phyloP scores from a whole-genome alignment of 2,329 filamentous ascomycete genomes.

The Fusarium paranaense region DNA sequence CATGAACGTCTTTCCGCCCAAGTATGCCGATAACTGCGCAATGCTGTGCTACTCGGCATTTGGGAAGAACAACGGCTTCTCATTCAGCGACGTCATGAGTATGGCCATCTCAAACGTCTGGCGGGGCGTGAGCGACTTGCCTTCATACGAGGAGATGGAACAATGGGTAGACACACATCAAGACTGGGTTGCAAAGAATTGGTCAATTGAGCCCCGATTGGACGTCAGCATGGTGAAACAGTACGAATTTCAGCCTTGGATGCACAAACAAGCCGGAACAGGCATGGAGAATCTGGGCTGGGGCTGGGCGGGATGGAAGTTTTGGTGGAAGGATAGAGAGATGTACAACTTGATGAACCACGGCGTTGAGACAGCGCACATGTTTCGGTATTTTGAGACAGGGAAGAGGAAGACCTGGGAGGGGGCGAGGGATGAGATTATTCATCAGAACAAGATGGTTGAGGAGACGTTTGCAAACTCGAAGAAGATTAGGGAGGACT shows the following conservation, averaged over 20 bases:
- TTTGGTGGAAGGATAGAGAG: constrained; percentile 52
- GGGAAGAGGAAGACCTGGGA: constrained; percentile 54
- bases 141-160: constrained; percentile 1
- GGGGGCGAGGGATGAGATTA: constrained; percentile 48
- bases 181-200: constrained; percentile 18
- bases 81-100: constrained; percentile 32
- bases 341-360: constrained; percentile 53
- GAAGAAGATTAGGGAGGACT: constrained; percentile 13
- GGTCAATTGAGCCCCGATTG: constrained; percentile 1
- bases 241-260: constrained; percentile 50
- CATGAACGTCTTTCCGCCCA: constrained; percentile 25
- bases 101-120: constrained; percentile 27
- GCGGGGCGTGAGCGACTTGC: constrained; percentile 14
- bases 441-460: constrained; percentile 19
- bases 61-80: constrained; percentile 28
- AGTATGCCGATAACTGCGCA: constrained; percentile 17
- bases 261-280: constrained; percentile 55
- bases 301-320: constrained; percentile 55
- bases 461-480: constrained; percentile 2
- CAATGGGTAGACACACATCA: constrained; percentile 24
- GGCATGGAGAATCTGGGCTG: constrained; percentile 56
- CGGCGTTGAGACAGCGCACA: constrained; percentile 55
- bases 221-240: constrained; percentile 42
- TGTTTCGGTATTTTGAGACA: constrained; percentile 56
- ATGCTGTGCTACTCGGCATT: constrained; percentile 29